phyloP scores from a whole-genome alignment of 2,329 filamentous ascomycete genomes.

The Colletotrichum sp. region DNA sequence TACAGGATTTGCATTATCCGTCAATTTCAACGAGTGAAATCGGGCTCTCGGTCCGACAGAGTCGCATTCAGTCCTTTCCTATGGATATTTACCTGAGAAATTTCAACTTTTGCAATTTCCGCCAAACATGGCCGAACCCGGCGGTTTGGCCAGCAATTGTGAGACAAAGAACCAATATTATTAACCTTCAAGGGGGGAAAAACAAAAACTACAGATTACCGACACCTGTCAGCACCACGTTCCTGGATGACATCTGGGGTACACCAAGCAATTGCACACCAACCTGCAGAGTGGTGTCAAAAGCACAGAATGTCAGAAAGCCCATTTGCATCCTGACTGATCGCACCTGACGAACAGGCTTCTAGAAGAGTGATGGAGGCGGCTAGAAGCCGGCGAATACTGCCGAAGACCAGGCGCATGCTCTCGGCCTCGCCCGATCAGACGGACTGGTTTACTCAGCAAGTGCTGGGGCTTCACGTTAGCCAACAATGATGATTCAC shows the following conservation, averaged over 20 bases:
- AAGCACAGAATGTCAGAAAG: not conserved
- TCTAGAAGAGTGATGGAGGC: not conserved
- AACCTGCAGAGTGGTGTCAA: not conserved
- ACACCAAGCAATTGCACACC: not conserved
- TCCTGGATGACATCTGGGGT: not conserved
- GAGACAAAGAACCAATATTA: not conserved
- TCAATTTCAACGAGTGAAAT: not conserved
- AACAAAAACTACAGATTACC: not conserved
- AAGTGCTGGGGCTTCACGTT: not conserved
- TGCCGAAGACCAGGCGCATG: not conserved
- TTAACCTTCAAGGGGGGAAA: not conserved
- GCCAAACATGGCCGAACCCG: not conserved
- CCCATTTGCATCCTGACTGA: slow-evolving; percentile 3
- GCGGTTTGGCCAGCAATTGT: not conserved
- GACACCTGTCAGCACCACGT: not conserved
- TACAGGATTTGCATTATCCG: not conserved
- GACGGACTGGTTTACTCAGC: not conserved
- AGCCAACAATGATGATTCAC: not conserved
- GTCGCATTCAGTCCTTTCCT: not conserved
- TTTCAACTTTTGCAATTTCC: not conserved
- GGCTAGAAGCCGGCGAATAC: not conserved
- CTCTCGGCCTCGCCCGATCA: not conserved
- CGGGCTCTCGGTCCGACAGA: not conserved
- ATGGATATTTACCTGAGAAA: not conserved
- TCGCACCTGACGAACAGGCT: not conserved